phyloP scores from a whole-genome alignment of 164 flowering plant species.

The Berberis thunbergii region DNA sequence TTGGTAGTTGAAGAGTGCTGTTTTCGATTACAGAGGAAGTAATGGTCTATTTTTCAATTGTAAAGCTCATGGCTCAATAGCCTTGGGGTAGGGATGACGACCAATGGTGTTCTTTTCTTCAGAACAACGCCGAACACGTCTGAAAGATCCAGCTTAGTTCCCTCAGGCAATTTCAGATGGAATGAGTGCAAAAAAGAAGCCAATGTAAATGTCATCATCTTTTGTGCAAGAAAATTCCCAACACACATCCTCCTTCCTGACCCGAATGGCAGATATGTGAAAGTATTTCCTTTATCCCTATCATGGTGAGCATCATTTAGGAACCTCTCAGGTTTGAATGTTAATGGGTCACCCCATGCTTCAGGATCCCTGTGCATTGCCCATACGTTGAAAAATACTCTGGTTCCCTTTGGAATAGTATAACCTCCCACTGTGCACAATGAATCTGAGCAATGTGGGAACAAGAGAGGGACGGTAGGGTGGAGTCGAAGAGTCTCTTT shows the following conservation, averaged over 20 bases:
- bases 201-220: background rate
- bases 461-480: conserved; percentile 22
- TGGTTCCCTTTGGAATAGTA: conserved; percentile 7
- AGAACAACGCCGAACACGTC: background rate
- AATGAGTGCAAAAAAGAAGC: background rate
- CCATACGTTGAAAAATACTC: conserved; percentile 8
- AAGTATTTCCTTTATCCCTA: background rate
- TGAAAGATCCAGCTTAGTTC: background rate
- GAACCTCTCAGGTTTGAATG: background rate
- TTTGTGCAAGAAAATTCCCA: background rate
- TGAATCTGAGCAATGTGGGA: conserved; percentile 8
- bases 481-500: conserved; percentile 5
- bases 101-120: background rate
- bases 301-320: background rate
- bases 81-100: background rate
- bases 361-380: conserved; percentile 7
- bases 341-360: conserved; percentile 10
- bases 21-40: too few relatives aligned
- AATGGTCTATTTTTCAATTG: background rate
- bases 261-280: background rate
- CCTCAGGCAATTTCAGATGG: background rate
- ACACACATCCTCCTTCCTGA: conserved; percentile 1
- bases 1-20: too few relatives aligned
- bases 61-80: background rate
- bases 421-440: conserved; percentile 7